These are phyloP conservation scores for Pestalotiopsis sp. DNA, from an alignment of 2,329 filamentous ascomycete species.

Conservation along the genomic window DNA sequence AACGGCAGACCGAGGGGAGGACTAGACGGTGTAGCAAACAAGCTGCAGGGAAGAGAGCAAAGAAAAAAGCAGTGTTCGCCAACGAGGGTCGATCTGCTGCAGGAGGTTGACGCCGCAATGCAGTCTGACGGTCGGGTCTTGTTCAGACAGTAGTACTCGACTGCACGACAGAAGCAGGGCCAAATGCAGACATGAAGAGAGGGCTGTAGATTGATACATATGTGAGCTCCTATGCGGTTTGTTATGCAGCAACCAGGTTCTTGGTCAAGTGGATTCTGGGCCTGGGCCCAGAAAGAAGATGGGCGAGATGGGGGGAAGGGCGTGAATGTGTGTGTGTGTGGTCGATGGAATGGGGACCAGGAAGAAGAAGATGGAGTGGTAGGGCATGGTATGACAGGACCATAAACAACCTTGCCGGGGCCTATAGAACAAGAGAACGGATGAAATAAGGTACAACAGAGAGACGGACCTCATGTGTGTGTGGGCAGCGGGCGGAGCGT, in stretches of 20 bases:
- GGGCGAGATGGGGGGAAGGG: slow-evolving; percentile 29
- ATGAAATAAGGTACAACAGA: slow-evolving; percentile 28
- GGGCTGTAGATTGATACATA: slow-evolving; percentile 40
- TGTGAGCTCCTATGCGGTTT: slow-evolving; percentile 31
- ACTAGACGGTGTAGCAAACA: slow-evolving; percentile 27
- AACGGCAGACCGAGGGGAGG: slow-evolving; percentile 22
- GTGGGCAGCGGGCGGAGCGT: background rate
- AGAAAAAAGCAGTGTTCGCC: slow-evolving; percentile 25
- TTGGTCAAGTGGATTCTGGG: slow-evolving; percentile 24
- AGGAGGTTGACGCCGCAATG: slow-evolving; percentile 31
- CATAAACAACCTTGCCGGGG: slow-evolving; percentile 29
- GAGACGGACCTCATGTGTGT: slow-evolving; percentile 1
- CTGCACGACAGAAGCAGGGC: slow-evolving; percentile 31
- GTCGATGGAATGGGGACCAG: background rate
- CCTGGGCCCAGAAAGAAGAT: slow-evolving; percentile 26
- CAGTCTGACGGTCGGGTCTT: slow-evolving; percentile 29
- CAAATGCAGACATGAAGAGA: slow-evolving; percentile 35
- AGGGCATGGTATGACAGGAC: slow-evolving; percentile 33
- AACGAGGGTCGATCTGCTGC: slow-evolving; percentile 26
- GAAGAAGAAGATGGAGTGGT: background rate
- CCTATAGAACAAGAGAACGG: slow-evolving; percentile 28
- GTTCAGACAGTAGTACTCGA: slow-evolving; percentile 35
- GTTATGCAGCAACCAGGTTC: slow-evolving; percentile 40
- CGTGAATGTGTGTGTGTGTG: slow-evolving; percentile 26
- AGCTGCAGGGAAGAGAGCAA: slow-evolving; percentile 20